These are phyloP conservation scores for Populus davidiana DNA, from an alignment of 345 rosid species.

Conservation along the genomic window DNA sequence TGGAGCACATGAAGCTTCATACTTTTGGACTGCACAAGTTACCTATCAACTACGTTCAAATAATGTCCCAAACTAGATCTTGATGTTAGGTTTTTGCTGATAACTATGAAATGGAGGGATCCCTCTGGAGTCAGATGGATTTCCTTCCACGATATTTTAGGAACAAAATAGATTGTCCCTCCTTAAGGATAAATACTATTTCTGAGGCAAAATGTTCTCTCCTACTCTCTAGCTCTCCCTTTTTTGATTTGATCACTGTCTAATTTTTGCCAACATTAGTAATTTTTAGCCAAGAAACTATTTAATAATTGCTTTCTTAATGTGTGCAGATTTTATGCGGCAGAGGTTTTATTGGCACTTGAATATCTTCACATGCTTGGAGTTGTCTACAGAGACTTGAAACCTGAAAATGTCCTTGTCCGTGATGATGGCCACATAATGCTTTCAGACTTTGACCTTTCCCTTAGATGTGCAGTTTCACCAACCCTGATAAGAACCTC, in stretches of 20 bases:
- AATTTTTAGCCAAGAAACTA: not conserved
- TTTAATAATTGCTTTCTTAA: slow-evolving; percentile 8
- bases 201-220: not conserved
- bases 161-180: not conserved
- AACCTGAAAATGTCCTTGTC: slow-evolving; percentile 97
- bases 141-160: not conserved
- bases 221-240: not conserved
- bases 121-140: not conserved
- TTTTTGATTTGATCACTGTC: not conserved
- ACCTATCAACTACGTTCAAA: not conserved
- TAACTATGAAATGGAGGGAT: not conserved
- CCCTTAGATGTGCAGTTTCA: slow-evolving; percentile 82
- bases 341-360: slow-evolving; percentile 88
- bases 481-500: slow-evolving; percentile 73
- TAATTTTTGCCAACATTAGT: not conserved
- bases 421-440: slow-evolving; percentile 98
- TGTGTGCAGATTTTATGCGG: slow-evolving; percentile 79
- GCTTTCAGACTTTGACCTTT: slow-evolving; percentile 98
- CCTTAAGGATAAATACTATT: not conserved
- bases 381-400: slow-evolving; percentile 93
- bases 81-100: not conserved
- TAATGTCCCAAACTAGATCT: not conserved
- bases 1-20: not conserved
- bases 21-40: not conserved
- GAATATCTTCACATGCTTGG: slow-evolving; percentile 99